Percentiles rank a stretch among this genome's conserved stretches.
These are phyloP conservation scores for Aquilaria malaccensis DNA, from an alignment of 345 rosid genomes.

Conservation along the genomic window DNA sequence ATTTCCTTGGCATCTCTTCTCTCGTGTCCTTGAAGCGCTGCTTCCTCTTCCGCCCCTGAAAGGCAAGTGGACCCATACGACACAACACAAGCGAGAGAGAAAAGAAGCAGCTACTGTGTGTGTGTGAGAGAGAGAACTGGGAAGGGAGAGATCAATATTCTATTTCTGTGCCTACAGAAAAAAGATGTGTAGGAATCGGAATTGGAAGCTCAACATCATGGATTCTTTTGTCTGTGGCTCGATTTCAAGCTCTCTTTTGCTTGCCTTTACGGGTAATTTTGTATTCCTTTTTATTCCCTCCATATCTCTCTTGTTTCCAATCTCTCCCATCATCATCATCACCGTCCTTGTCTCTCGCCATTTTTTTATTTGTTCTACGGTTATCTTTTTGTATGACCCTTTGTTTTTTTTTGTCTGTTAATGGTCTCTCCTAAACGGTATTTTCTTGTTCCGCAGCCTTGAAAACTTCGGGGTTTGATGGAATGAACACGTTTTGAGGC, in stretches of 20 bases:
- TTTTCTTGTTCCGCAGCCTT: conserved; percentile 5
- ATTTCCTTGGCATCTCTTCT: too few relatives aligned
- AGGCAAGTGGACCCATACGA: too few relatives aligned
- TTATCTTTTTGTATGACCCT: background rate
- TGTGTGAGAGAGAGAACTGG: too few relatives aligned
- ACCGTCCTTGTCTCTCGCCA: background rate
- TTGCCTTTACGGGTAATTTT: too few relatives aligned
- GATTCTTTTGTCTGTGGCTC: conserved; percentile 1
- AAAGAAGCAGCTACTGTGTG: too few relatives aligned
- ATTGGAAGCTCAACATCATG: background rate
- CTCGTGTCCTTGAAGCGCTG: too few relatives aligned
- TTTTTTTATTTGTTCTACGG: background rate
- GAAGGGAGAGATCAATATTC: too few relatives aligned
- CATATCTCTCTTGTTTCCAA: background rate
- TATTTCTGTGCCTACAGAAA: too few relatives aligned
- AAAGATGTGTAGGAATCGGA: background rate
- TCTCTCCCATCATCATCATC: background rate
- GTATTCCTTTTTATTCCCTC: conserved; percentile 7
- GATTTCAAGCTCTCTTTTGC: background rate
- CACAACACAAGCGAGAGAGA: too few relatives aligned
- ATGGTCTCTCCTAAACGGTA: background rate
- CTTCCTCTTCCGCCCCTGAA: too few relatives aligned
- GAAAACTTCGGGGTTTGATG: conserved; percentile 12
- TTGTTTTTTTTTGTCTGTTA: background rate
- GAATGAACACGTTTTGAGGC: conserved; percentile 12